A percentile compares a stretch with the other conserved stretches of the same genome.
Conservation (phyloP, 495 filamentous ascomycete species). For the Neurospora sp. region DNA sequence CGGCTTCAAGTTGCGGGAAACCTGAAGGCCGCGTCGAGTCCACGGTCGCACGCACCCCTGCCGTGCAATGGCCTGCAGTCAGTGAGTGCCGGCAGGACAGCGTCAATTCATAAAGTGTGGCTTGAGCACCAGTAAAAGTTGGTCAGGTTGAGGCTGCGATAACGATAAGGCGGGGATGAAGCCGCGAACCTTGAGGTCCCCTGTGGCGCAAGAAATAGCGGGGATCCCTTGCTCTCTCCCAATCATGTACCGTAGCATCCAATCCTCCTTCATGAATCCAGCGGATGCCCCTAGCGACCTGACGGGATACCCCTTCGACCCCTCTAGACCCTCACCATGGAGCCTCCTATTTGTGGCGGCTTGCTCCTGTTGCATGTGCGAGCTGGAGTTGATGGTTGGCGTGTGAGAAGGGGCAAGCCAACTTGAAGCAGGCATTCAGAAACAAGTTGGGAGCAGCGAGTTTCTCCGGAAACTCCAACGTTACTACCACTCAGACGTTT, state of each 20-base stretch:
- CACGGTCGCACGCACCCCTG: neutral
- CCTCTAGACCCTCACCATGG: neutral
- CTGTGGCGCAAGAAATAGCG: neutral
- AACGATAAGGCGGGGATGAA: neutral
- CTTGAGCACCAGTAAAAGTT: neutral
- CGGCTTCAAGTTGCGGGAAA: neutral
- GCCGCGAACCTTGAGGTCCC: neutral
- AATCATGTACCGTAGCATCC: neutral
- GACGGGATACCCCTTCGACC: neutral
- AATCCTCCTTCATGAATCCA: neutral
- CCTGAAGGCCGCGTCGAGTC: neutral
- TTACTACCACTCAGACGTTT: neutral
- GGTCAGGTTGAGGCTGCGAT: neutral
- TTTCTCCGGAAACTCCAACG: neutral
- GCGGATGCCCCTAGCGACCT: neutral
- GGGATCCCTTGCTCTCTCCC: neutral
- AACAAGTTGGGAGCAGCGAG: neutral
- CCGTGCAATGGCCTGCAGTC: neutral
- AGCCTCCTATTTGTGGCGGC: neutral
- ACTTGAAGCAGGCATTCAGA: neutral
- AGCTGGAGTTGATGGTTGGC: neutral
- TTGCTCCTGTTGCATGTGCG: neutral
- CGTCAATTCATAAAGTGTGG: neutral
- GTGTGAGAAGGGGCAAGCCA: neutral
- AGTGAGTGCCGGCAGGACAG: neutral